Percentiles rank a stretch among this genome's conserved stretches.
Evolutionary conservation across 345 rosid species (phyloP).

Genomic region (Euphorbia pulcherrima): DNA sequence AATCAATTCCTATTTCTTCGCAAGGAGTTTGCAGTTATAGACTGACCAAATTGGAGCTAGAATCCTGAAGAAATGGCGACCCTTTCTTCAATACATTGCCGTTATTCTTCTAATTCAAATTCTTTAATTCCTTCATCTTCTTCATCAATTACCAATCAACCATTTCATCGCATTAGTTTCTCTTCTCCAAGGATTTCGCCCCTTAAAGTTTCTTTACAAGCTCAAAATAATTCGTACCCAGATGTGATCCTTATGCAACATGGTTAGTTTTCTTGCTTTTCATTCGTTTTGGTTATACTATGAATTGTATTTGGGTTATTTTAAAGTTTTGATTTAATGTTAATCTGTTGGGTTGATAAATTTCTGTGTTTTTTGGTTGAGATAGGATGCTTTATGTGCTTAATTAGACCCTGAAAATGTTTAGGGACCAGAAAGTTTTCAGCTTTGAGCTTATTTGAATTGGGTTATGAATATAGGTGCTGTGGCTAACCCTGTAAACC

Average conservation of each 20-base stretch:
- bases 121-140: constrained; percentile 26
- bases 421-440: too few relatives aligned
- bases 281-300: constrained; percentile 8
- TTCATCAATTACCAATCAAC: constrained; percentile 25
- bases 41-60: too few relatives aligned
- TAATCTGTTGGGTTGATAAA: background rate
- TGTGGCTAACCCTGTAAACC: constrained; percentile 41
- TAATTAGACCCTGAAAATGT: too few relatives aligned
- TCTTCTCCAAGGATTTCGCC: constrained; percentile 32
- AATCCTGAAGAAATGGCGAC: constrained; percentile 42
- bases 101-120: constrained; percentile 30
- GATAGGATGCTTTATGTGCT: too few relatives aligned
- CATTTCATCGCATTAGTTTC: constrained; percentile 31
- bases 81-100: constrained; percentile 46
- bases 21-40: too few relatives aligned
- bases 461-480: constrained; percentile 44
- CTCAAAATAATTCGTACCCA: constrained; percentile 31
- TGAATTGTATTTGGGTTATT: background rate
- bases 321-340: background rate
- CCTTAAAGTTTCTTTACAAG: too few relatives aligned
- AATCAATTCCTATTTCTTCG: background rate
- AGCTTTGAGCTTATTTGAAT: constrained; percentile 2
- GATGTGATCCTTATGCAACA: constrained; percentile 42
- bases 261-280: constrained; percentile 14
- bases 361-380: background rate